phyloP scores from a whole-genome alignment of 345 rosid genomes.

The Salix purpurea region DNA sequence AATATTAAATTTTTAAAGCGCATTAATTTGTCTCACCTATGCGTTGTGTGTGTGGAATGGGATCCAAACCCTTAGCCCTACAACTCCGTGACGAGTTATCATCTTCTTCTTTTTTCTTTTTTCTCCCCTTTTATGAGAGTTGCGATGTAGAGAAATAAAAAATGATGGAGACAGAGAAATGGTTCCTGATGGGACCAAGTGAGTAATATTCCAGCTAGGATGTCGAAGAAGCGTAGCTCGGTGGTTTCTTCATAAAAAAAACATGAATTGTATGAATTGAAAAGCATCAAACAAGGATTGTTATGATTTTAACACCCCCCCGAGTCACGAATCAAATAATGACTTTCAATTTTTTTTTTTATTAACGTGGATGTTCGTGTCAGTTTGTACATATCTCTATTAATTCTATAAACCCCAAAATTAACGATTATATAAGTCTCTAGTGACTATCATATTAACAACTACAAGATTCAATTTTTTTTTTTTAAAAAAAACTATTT shows the following conservation, averaged over 20 bases:
- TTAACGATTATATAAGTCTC: too few species aligned
- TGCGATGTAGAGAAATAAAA: neutral
- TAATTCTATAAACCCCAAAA: accelerated
- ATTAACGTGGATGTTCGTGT: too few species aligned
- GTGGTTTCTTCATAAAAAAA: neutral
- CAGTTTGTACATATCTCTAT: accelerated
- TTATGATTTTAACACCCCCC: neutral
- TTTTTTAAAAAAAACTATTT: too few species aligned
- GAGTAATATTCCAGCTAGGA: conserved; percentile 21
- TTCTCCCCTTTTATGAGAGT: neutral
- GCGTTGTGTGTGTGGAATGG: neutral
- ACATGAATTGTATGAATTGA: neutral
- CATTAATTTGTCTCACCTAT: neutral
- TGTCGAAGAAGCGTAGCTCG: neutral
- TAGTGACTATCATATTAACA: too few species aligned
- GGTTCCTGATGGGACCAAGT: neutral
- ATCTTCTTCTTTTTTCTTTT: neutral
- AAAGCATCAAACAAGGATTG: neutral
- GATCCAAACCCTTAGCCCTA: neutral
- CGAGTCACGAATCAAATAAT: conserved; percentile 1
- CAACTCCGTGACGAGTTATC: neutral
- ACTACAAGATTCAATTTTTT: too few species aligned
- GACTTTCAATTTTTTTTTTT: neutral
- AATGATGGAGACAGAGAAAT: neutral
- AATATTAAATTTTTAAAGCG: neutral